Percentiles rank a stretch among this genome's conserved stretches.
These are phyloP conservation scores for Penicillium sp. DNA, from an alignment of 2,329 filamentous ascomycete genomes.

Conservation along the genomic window DNA sequence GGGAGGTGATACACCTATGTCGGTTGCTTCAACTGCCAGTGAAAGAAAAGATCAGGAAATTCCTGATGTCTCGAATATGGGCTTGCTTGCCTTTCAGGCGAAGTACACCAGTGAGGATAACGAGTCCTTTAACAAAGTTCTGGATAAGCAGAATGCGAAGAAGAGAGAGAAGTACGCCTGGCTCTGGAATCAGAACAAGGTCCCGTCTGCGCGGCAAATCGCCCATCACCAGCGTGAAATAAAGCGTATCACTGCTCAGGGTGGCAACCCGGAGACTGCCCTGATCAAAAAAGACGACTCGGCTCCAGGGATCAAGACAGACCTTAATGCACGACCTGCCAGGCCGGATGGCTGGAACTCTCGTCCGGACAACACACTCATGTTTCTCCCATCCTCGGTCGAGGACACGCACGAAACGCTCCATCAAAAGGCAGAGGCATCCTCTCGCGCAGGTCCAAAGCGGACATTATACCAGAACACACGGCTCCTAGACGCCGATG, in stretches of 20 bases:
- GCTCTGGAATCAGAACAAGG: conserved; percentile 85
- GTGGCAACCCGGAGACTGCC: conserved; percentile 60
- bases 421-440: conserved; percentile 65
- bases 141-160: conserved; percentile 88
- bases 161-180: conserved; percentile 81
- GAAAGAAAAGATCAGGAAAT: conserved; percentile 43
- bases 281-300: conserved; percentile 25
- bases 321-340: conserved; percentile 69
- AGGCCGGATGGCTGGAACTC: conserved; percentile 74
- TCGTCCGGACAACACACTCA: conserved; percentile 75
- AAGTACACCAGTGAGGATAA: conserved; percentile 98
- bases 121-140: conserved; percentile 87
- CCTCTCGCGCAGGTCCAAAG: conserved; percentile 73
- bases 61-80: conserved; percentile 70
- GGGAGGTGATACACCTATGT: conserved; percentile 71
- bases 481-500: conserved; percentile 59
- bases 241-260: conserved; percentile 68
- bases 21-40: conserved; percentile 47
- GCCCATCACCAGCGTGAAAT: conserved; percentile 56
- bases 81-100: conserved; percentile 79
- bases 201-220: conserved; percentile 63
- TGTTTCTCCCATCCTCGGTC: conserved; percentile 64
- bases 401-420: conserved; percentile 59
- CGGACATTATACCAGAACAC: conserved; percentile 81
- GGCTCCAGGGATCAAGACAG: conserved; percentile 60